phyloP scores from a whole-genome alignment of 306 rosid species.

The Morella rubra region DNA sequence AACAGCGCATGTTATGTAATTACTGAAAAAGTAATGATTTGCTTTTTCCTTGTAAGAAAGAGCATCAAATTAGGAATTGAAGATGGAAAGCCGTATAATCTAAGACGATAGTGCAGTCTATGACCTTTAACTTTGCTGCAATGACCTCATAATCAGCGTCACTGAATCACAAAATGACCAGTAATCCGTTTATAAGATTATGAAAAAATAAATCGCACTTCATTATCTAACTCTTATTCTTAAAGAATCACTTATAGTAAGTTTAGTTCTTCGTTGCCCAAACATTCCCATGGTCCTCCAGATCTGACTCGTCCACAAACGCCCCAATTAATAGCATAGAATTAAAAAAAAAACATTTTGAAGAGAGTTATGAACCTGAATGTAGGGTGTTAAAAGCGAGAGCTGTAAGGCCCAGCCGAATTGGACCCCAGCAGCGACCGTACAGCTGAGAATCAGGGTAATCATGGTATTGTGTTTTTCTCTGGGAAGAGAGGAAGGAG shows the following conservation, averaged over 20 bases:
- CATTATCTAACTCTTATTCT: neutral
- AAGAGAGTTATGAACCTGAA: slow-evolving; percentile 56
- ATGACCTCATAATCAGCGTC: neutral
- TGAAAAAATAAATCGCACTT: neutral
- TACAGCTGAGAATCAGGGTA: slow-evolving; percentile 76
- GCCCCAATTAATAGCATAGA: neutral
- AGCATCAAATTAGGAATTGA: too few relatives aligned
- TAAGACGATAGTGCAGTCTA: too few relatives aligned
- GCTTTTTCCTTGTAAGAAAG: too few relatives aligned
- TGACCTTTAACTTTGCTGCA: neutral
- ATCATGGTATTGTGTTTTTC: slow-evolving; percentile 39
- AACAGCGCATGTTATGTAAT: neutral
- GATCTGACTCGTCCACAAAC: slow-evolving; percentile 19
- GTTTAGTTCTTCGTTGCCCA: neutral
- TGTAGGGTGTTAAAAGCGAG: slow-evolving; percentile 87
- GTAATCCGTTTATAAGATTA: neutral
- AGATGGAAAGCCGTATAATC: too few relatives aligned
- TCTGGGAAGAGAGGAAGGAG: slow-evolving; percentile 19
- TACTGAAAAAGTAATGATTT: too few relatives aligned
- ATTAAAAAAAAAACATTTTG: neutral
- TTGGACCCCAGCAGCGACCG: slow-evolving; percentile 96
- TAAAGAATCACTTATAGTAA: neutral
- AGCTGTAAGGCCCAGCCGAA: slow-evolving; percentile 99
- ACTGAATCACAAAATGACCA: neutral
- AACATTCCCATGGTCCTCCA: slow-evolving; percentile 6